Evolutionary conservation across 768 basidiomycete genomes (phyloP).

Genomic region (Russula vinacea): DNA sequence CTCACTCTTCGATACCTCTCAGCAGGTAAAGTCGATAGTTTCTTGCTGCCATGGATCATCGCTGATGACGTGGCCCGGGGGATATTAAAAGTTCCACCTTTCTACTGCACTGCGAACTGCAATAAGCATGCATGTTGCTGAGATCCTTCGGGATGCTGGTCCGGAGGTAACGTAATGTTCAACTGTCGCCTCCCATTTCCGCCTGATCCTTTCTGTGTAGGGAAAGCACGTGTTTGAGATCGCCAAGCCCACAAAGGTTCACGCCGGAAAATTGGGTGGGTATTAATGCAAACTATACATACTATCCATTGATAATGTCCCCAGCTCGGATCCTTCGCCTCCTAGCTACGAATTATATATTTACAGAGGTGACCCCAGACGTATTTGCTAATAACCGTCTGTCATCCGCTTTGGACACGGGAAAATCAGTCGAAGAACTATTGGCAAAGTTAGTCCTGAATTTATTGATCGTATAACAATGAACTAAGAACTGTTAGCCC

Average conservation of each 20-base stretch:
- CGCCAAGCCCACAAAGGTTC: too few relatives aligned
- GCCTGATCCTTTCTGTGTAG: constrained; percentile 24
- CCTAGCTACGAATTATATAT: too few relatives aligned
- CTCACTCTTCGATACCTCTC: not conserved
- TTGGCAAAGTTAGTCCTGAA: too few relatives aligned
- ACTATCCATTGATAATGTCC: too few relatives aligned
- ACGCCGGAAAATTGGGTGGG: too few relatives aligned
- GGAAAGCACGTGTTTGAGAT: constrained; percentile 26
- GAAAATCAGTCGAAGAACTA: too few relatives aligned
- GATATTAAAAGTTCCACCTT: constrained; percentile 1
- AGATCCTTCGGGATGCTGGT: constrained; percentile 30
- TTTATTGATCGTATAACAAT: not conserved
- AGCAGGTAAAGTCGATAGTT: constrained; percentile 7
- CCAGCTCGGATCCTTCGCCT: too few relatives aligned
- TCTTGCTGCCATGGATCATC: not conserved
- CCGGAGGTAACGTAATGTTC: not conserved
- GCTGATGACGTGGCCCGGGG: not conserved
- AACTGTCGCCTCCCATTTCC: too few relatives aligned
- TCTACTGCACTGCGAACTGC: constrained; percentile 9
- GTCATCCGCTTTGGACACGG: too few relatives aligned
- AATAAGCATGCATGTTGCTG: constrained; percentile 10
- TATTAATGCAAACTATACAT: too few relatives aligned
- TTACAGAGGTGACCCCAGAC: too few relatives aligned
- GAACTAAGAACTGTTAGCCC: constrained; percentile 7
- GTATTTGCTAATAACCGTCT: too few relatives aligned